phyloP scores from a whole-genome alignment of 108 stramenopile species.

The Cylindrotheca fusiformis region DNA sequence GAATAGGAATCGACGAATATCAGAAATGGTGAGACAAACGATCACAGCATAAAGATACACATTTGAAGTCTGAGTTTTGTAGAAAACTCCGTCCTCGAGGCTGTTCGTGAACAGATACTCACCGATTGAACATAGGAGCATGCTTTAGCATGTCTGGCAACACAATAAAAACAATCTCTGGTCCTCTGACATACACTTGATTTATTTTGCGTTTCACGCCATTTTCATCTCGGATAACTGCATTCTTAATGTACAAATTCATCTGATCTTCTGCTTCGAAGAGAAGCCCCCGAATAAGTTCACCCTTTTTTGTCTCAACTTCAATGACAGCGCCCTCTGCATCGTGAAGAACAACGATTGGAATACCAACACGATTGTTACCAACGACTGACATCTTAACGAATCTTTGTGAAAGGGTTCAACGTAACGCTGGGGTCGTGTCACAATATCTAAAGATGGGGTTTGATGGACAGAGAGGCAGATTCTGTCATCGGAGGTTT shows the following conservation, averaged over 20 bases:
- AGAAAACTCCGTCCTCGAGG: neutral
- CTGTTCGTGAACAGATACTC: slow-evolving; percentile 13
- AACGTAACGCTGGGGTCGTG: too few relatives aligned
- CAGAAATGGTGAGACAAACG: neutral
- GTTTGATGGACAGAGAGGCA: too few relatives aligned
- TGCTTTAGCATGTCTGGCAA: slow-evolving; percentile 84
- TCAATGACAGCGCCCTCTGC: slow-evolving; percentile 83
- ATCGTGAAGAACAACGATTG: slow-evolving; percentile 87
- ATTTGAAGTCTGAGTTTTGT: neutral
- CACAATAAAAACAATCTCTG: slow-evolving; percentile 83
- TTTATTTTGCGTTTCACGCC: slow-evolving; percentile 72
- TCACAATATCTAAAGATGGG: too few relatives aligned
- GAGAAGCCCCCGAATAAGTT: slow-evolving; percentile 78
- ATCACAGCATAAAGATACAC: neutral
- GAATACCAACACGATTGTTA: slow-evolving; percentile 89
- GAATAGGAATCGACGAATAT: neutral
- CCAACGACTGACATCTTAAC: slow-evolving; percentile 80
- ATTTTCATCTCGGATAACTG: slow-evolving; percentile 53
- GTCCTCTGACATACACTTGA: slow-evolving; percentile 78
- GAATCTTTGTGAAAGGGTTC: neutral
- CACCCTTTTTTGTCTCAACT: slow-evolving; percentile 83
- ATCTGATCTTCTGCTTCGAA: slow-evolving; percentile 92
- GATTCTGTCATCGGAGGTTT: too few relatives aligned
- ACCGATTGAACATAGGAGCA: slow-evolving; percentile 89
- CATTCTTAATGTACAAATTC: slow-evolving; percentile 88